Evolutionary conservation across 2,329 filamentous ascomycete species (phyloP).

Genomic region (Penicillium aurantiogriseum): DNA sequence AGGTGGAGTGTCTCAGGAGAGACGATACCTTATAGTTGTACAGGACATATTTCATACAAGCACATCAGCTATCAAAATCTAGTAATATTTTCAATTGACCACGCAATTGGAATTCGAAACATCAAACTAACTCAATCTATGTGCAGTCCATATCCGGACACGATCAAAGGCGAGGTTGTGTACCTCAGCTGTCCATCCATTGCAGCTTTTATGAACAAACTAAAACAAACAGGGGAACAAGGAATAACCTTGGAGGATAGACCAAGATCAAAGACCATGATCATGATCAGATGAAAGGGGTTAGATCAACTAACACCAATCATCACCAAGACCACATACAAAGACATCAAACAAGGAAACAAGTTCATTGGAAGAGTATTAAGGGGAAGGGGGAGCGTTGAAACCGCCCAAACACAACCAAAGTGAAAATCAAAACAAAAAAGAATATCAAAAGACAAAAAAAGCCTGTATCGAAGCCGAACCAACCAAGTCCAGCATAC

Average conservation of each 20-base stretch:
- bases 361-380: slow-evolving; percentile 15
- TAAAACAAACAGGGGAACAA: not conserved
- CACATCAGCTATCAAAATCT: not conserved
- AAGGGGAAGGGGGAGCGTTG: slow-evolving; percentile 1
- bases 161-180: not conserved
- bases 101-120: not conserved
- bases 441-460: not conserved
- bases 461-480: not conserved
- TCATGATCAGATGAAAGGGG: not conserved
- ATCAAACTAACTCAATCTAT: not conserved
- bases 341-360: slow-evolving; percentile 2
- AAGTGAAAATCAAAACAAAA: not conserved
- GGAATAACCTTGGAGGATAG: not conserved
- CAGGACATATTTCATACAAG: not conserved
- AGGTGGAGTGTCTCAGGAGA: not conserved
- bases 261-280: not conserved
- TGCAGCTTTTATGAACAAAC: not conserved
- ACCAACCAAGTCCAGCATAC: not conserved
- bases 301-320: not conserved
- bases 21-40: not conserved
- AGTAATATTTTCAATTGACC: not conserved
- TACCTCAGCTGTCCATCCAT: not conserved
- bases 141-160: not conserved
- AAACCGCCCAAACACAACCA: slow-evolving; percentile 1
- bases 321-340: not conserved